These are phyloP conservation scores for Besnoitia besnoiti DNA, from an alignment of 169 alveolate species.

Conservation along the genomic window DNA sequence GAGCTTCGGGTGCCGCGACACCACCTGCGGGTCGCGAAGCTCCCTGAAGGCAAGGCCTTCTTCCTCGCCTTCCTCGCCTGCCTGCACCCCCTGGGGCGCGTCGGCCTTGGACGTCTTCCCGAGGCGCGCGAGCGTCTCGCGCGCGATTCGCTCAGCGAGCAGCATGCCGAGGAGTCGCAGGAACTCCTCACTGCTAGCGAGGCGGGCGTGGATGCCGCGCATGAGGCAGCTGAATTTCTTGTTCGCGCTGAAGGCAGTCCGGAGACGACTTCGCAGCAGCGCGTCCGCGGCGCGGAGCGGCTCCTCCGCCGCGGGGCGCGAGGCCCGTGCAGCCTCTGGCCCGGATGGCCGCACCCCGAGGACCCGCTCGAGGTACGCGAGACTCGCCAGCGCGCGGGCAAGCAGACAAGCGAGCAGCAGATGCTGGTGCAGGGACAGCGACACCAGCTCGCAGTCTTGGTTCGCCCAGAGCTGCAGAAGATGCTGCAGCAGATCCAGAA, in stretches of 20 bases:
- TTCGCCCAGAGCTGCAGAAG: conserved; percentile 35
- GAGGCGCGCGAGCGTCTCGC: not conserved
- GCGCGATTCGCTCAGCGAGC: not conserved
- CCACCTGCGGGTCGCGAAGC: not conserved
- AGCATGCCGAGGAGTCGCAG: not conserved
- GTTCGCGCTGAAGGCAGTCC: not conserved
- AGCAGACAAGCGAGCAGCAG: not conserved
- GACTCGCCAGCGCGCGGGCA: not conserved
- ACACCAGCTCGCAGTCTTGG: not conserved
- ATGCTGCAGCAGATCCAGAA: not conserved
- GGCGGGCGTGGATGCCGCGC: conserved; percentile 17
- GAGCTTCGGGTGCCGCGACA: not conserved
- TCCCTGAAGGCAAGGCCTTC: not conserved
- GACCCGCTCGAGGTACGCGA: not conserved
- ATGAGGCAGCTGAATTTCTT: not conserved
- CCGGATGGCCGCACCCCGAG: not conserved
- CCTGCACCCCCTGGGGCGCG: not conserved
- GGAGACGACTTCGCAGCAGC: not conserved
- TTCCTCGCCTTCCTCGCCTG: not conserved
- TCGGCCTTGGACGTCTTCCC: not conserved
- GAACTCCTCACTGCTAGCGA: not conserved
- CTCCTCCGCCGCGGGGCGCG: not conserved
- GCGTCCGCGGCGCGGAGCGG: not conserved
- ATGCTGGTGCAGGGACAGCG: not conserved
- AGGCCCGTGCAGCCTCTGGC: not conserved